phyloP scores from a whole-genome alignment of 164 flowering plant genomes.

The Vitis labrusca region DNA sequence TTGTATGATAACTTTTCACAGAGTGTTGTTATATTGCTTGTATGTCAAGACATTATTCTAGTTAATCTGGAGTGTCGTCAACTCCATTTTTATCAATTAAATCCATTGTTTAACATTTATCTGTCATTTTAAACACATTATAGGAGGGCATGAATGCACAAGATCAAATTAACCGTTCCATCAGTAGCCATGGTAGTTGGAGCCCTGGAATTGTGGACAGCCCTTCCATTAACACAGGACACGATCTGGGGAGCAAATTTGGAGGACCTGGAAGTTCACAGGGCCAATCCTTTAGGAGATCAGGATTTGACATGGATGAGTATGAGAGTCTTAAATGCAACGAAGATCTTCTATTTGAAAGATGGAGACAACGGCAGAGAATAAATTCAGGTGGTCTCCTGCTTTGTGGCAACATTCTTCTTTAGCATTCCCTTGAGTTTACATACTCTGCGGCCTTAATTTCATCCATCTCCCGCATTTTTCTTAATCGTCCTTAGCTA shows the following conservation, averaged over 20 bases:
- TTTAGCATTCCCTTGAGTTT: conserved; percentile 8
- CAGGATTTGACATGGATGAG: conserved; percentile 51
- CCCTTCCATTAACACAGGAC: conserved; percentile 15
- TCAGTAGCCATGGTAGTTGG: conserved; percentile 70
- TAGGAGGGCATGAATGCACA: conserved; percentile 32
- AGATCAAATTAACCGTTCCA: conserved; percentile 29
- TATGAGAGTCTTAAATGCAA: conserved; percentile 39
- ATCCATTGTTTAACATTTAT: not conserved
- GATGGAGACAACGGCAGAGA: conserved; percentile 50
- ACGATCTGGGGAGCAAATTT: conserved; percentile 15
- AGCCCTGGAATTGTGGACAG: conserved; percentile 42
- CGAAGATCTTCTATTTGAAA: conserved; percentile 61
- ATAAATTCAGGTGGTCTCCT: conserved; percentile 65
- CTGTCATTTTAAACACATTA: not conserved
- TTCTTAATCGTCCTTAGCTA: too few species aligned
- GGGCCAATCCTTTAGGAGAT: conserved; percentile 11
- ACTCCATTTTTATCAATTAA: not conserved
- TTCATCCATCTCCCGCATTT: too few species aligned
- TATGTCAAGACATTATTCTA: too few species aligned
- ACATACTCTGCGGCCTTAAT: too few species aligned
- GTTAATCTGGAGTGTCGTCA: too few species aligned
- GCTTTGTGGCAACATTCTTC: conserved; percentile 37
- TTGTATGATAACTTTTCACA: too few species aligned
- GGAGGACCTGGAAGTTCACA: conserved; percentile 18
- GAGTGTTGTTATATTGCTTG: too few species aligned